A percentile compares a stretch with the other conserved stretches of the same genome.
These are phyloP conservation scores for Ceratopteris richardii DNA, from an alignment of 75 land plant genomes.

Conservation along the genomic window DNA sequence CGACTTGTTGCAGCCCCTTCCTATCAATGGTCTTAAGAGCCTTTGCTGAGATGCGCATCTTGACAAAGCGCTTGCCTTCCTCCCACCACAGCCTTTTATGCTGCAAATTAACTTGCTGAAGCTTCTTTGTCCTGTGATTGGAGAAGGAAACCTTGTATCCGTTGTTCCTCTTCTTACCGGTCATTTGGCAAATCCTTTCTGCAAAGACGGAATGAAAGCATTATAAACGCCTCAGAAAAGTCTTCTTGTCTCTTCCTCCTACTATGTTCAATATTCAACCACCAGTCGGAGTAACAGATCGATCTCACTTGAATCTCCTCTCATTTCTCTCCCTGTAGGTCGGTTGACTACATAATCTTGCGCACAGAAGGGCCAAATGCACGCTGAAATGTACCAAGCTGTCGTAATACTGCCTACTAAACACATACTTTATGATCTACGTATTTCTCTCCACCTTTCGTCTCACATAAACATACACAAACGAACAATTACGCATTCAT, in stretches of 20 bases:
- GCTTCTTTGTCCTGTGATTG: conserved; percentile 67
- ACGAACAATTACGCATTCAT: not conserved
- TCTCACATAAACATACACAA: not conserved
- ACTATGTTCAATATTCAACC: too few species aligned
- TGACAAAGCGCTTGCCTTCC: conserved; percentile 80
- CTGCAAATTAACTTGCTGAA: conserved; percentile 81
- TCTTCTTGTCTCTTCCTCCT: conserved; percentile 1
- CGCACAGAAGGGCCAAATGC: too few species aligned
- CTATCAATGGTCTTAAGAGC: conserved; percentile 91
- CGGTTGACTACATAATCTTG: too few species aligned
- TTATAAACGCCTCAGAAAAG: too few species aligned
- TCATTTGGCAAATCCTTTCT: conserved; percentile 75
- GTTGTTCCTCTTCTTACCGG: conserved; percentile 88
- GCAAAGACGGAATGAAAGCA: too few species aligned
- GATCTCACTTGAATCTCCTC: not conserved
- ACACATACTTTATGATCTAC: not conserved
- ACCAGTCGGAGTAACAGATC: too few species aligned
- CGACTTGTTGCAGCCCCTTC: conserved; percentile 91
- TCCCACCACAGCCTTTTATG: conserved; percentile 98
- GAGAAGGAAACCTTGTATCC: conserved; percentile 85
- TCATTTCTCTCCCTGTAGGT: not conserved
- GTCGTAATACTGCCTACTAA: not conserved
- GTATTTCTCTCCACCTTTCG: not conserved
- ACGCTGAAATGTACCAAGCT: not conserved
- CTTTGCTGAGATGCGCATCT: conserved; percentile 78